phyloP scores from a whole-genome alignment of 257 asterid genomes.

The Orobanche coerulescens region DNA sequence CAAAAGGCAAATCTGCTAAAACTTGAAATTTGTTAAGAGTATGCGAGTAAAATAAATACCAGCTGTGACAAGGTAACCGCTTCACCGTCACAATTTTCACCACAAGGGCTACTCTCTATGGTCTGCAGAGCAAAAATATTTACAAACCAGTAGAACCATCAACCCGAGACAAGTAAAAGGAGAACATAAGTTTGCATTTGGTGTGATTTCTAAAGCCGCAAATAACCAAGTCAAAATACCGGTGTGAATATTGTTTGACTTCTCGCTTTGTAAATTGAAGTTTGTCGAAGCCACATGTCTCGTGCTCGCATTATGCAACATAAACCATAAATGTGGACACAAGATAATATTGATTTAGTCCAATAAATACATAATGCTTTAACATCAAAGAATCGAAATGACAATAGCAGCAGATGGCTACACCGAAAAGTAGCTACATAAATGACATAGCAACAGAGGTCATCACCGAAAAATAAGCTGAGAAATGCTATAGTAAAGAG shows the following conservation, averaged over 20 bases:
- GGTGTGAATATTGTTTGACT: conserved; percentile 97
- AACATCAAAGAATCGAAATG: neutral
- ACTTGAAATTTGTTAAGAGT: conserved; percentile 5
- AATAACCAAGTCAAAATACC: conserved; percentile 45
- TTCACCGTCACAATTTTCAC: conserved; percentile 77
- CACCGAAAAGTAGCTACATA: conserved; percentile 4
- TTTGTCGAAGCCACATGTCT: conserved; percentile 96
- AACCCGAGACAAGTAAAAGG: conserved; percentile 11
- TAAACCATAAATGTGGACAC: conserved; percentile 21
- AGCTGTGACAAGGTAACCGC: conserved; percentile 93
- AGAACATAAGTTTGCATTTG: conserved; percentile 5
- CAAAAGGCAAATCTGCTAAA: conserved; percentile 10
- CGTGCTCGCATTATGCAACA: conserved; percentile 60
- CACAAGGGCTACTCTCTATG: conserved; percentile 93
- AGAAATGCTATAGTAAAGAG: conserved; percentile 1
- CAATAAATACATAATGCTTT: conserved; percentile 1
- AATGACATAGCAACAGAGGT: conserved; percentile 2
- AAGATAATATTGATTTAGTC: neutral
- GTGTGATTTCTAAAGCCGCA: conserved; percentile 10
- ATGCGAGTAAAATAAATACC: conserved; percentile 37
- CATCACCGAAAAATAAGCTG: too few species aligned
- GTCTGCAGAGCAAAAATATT: conserved; percentile 54
- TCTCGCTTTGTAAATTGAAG: conserved; percentile 94
- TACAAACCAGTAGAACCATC: conserved; percentile 20
- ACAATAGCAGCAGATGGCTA: conserved; percentile 3